These are phyloP conservation scores for Leonotis leonurus DNA, from an alignment of 257 asterid genomes.

Conservation along the genomic window DNA sequence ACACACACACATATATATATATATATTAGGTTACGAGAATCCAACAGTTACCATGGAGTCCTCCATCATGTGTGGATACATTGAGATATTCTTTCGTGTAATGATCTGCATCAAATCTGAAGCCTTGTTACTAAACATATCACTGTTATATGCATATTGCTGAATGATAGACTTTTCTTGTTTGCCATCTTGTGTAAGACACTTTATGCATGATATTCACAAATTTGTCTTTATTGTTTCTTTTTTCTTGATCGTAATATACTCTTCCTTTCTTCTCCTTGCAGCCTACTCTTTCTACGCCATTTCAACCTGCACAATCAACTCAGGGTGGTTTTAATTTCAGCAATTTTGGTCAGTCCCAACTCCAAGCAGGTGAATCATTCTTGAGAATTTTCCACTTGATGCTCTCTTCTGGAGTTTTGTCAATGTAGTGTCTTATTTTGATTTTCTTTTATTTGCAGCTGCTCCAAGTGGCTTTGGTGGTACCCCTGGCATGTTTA, in stretches of 20 bases:
- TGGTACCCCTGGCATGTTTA: conserved; percentile 53
- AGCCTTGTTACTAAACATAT: too few species aligned
- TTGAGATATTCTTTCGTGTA: too few species aligned
- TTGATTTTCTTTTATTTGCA: conserved; percentile 22
- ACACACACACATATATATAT: too few species aligned
- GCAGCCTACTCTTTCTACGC: conserved; percentile 59
- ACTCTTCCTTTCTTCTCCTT: conserved; percentile 19
- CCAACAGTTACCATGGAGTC: too few species aligned
- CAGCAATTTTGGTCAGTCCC: conserved; percentile 66
- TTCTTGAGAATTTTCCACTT: background rate
- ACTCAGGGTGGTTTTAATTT: conserved; percentile 64
- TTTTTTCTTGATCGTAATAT: background rate
- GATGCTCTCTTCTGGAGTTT: background rate
- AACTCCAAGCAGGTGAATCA: conserved; percentile 61
- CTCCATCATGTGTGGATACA: too few species aligned
- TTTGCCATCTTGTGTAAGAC: too few species aligned
- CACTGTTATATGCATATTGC: too few species aligned
- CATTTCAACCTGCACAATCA: conserved; percentile 65
- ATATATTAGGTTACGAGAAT: too few species aligned
- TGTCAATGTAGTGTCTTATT: background rate
- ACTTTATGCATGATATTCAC: too few species aligned
- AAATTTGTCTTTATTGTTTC: too few species aligned
- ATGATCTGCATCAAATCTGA: too few species aligned
- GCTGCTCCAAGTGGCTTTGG: conserved; percentile 57
- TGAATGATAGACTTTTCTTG: background rate